phyloP scores from a whole-genome alignment of 352 stramenopile species.

The Pythium guiyangense region DNA sequence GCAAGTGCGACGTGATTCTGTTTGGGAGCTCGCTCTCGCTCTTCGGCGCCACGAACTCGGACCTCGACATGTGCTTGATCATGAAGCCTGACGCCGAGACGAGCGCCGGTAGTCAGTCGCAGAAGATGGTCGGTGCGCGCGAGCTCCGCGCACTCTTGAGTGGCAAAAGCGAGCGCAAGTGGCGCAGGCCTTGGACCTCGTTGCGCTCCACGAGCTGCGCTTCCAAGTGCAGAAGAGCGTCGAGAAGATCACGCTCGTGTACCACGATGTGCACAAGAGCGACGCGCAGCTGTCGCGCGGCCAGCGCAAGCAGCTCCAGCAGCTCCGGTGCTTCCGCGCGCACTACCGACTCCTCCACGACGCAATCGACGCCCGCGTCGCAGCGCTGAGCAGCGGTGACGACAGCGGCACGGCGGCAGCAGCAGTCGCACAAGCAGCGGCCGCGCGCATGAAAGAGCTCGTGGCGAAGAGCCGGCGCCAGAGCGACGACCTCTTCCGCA shows the following conservation, averaged over 20 bases:
- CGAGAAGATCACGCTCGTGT: conserved; percentile 33
- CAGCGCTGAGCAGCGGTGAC: conserved; percentile 10
- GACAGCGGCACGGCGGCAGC: conserved; percentile 3
- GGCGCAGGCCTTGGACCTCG: conserved; percentile 16
- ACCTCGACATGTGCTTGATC: conserved; percentile 76
- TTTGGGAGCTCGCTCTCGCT: conserved; percentile 80
- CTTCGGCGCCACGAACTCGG: conserved; percentile 64
- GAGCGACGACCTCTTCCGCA: conserved; percentile 43
- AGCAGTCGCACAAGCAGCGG: conserved; percentile 3
- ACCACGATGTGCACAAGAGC: conserved; percentile 26
- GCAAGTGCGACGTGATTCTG: conserved; percentile 40
- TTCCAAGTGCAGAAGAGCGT: conserved; percentile 44
- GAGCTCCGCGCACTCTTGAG: conserved; percentile 42
- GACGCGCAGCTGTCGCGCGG: conserved; percentile 4
- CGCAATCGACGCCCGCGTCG: conserved; percentile 26
- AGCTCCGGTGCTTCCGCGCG: conserved; percentile 41
- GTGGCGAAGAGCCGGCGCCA: conserved; percentile 32
- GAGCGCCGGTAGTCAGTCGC: not conserved
- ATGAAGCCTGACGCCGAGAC: conserved; percentile 8
- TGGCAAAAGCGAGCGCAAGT: conserved; percentile 11
- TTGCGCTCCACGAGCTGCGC: conserved; percentile 35
- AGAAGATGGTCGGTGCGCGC: conserved; percentile 20
- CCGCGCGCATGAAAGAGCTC: conserved; percentile 28
- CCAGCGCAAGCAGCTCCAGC: conserved; percentile 23
- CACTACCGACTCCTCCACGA: conserved; percentile 29